These are phyloP conservation scores for Agaricus blazei DNA, from an alignment of 768 basidiomycete species.

Conservation along the genomic window DNA sequence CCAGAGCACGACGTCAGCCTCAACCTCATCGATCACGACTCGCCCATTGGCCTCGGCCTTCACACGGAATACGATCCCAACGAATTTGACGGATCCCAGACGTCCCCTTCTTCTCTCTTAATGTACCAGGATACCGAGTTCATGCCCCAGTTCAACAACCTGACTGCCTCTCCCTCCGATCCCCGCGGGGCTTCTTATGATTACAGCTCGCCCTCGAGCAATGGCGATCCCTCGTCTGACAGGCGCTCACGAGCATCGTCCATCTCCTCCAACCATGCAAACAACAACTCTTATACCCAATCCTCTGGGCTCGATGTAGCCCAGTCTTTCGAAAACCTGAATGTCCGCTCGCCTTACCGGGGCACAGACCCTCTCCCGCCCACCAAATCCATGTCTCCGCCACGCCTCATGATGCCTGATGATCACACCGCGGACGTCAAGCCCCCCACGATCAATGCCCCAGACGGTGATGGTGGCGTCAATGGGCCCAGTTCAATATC, in stretches of 20 bases:
- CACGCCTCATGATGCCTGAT: slow-evolving; percentile 52
- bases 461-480: slow-evolving; percentile 32
- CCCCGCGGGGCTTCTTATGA: slow-evolving; percentile 40
- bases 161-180: slow-evolving; percentile 15
- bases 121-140: slow-evolving; percentile 54
- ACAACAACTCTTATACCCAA: slow-evolving; percentile 29
- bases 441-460: slow-evolving; percentile 35
- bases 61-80: slow-evolving; percentile 63
- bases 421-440: slow-evolving; percentile 12
- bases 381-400: slow-evolving; percentile 62
- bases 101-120: slow-evolving; percentile 37
- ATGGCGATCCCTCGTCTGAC: slow-evolving; percentile 40
- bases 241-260: slow-evolving; percentile 61
- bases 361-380: slow-evolving; percentile 40
- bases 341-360: slow-evolving; percentile 65
- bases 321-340: slow-evolving; percentile 55
- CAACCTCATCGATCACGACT: slow-evolving; percentile 45
- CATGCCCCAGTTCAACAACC: slow-evolving; percentile 26
- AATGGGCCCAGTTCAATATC: slow-evolving; percentile 68
- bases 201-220: slow-evolving; percentile 61
- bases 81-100: slow-evolving; percentile 61
- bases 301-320: slow-evolving; percentile 58
- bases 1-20: slow-evolving; percentile 42
- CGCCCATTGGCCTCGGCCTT: slow-evolving; percentile 23
- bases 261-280: slow-evolving; percentile 51